phyloP scores from a whole-genome alignment of 768 basidiomycete species.

The Xerocomus spinulosus region DNA sequence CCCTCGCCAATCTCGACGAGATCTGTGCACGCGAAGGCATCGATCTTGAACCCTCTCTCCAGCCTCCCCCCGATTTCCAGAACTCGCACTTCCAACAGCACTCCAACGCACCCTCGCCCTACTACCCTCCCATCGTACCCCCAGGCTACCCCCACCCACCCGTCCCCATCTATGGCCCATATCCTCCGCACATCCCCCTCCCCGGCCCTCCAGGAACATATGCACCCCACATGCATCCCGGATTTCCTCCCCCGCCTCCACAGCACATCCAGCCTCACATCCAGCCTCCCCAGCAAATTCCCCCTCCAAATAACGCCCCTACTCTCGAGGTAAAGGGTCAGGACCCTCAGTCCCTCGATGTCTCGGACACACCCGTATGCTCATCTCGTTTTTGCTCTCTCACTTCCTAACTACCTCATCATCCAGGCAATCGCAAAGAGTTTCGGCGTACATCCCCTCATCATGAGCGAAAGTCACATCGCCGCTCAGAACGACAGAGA shows the following conservation, averaged over 20 bases:
- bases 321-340: slow-evolving; percentile 56
- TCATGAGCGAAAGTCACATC: slow-evolving; percentile 61
- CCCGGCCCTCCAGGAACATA: slow-evolving; percentile 42
- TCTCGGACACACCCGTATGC: slow-evolving; percentile 61
- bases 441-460: slow-evolving; percentile 72
- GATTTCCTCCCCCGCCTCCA: slow-evolving; percentile 49
- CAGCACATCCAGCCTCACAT: slow-evolving; percentile 33
- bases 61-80: slow-evolving; percentile 29
- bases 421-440: slow-evolving; percentile 63
- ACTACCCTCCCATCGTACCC: slow-evolving; percentile 35
- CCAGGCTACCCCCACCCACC: slow-evolving; percentile 44
- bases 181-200: slow-evolving; percentile 40
- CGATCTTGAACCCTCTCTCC: slow-evolving; percentile 35
- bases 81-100: slow-evolving; percentile 33
- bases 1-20: slow-evolving; percentile 61
- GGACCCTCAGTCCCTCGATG: slow-evolving; percentile 76
- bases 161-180: slow-evolving; percentile 40
- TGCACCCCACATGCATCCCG: slow-evolving; percentile 56
- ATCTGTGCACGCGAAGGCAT: slow-evolving; percentile 63
- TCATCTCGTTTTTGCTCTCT: neutral
- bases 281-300: slow-evolving; percentile 21
- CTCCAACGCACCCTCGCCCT: slow-evolving; percentile 24
- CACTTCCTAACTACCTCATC: slow-evolving; percentile 8
- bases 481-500: slow-evolving; percentile 53
- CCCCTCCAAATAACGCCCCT: slow-evolving; percentile 12